Evolutionary conservation across 2,329 filamentous ascomycete species (phyloP).

Genomic region (Stachybotrys elegans): DNA sequence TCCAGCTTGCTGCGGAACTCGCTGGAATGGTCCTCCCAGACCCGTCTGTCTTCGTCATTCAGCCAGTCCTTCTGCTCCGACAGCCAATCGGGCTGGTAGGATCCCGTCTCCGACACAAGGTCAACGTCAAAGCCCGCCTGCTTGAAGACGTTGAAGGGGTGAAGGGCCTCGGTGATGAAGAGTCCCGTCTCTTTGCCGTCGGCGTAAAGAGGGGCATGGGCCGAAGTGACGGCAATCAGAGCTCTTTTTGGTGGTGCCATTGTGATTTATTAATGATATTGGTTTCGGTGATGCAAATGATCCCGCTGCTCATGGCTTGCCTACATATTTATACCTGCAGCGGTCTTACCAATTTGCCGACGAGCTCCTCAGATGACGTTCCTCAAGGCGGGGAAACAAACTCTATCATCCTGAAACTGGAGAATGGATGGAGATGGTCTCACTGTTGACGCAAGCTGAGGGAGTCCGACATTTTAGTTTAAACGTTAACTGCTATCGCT

Average conservation of each 20-base stretch:
- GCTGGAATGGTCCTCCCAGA: not conserved
- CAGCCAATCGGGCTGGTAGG: not conserved
- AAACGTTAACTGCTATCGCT: too few relatives aligned
- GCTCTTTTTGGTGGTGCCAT: not conserved
- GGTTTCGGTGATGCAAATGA: too few relatives aligned
- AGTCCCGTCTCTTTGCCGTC: not conserved
- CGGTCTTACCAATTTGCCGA: too few relatives aligned
- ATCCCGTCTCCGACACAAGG: not conserved
- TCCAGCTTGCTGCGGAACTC: not conserved
- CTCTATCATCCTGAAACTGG: too few relatives aligned
- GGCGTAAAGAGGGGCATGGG: not conserved
- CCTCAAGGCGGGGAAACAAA: too few relatives aligned
- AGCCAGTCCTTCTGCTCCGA: not conserved
- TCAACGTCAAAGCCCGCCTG: not conserved
- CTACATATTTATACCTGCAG: too few relatives aligned
- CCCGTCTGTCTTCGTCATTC: not conserved
- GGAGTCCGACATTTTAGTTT: too few relatives aligned
- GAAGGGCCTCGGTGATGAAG: not conserved
- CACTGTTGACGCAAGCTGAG: too few relatives aligned
- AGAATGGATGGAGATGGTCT: too few relatives aligned
- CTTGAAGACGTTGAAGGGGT: not conserved
- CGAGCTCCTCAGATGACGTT: too few relatives aligned
- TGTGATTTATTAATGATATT: too few relatives aligned
- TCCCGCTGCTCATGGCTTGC: too few relatives aligned
- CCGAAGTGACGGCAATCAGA: not conserved